Evolutionary conservation across 345 rosid species (phyloP).

Genomic region (Corchorus capsularis): DNA sequence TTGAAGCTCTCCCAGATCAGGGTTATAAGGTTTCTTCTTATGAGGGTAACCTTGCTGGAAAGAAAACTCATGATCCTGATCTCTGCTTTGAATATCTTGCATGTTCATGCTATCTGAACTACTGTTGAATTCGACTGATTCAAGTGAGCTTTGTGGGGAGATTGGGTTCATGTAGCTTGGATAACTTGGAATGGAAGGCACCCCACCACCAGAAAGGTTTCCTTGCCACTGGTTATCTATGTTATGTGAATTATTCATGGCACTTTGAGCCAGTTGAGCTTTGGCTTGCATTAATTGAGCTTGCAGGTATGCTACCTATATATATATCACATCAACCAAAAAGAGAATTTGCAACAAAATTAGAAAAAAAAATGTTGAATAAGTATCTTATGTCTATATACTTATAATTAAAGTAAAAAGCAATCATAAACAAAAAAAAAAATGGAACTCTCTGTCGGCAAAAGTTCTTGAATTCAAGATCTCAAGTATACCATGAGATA

Average conservation of each 20-base stretch:
- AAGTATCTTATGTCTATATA: background rate
- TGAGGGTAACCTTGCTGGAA: conserved; percentile 37
- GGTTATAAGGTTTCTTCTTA: conserved; percentile 46
- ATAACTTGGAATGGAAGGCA: conserved; percentile 31
- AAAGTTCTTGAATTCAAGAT: background rate
- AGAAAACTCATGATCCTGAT: conserved; percentile 31
- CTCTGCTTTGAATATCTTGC: conserved; percentile 48
- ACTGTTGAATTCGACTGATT: conserved; percentile 43
- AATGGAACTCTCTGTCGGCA: background rate
- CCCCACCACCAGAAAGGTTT: conserved; percentile 14
- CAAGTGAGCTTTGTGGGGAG: conserved; percentile 79
- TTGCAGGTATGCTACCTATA: conserved; percentile 82
- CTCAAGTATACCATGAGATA: background rate
- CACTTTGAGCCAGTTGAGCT: conserved; percentile 63
- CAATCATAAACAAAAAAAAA: background rate
- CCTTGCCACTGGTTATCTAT: conserved; percentile 45
- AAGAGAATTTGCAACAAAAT: background rate
- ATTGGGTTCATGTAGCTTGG: conserved; percentile 47
- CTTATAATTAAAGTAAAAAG: background rate
- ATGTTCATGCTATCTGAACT: conserved; percentile 29
- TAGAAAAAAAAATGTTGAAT: background rate
- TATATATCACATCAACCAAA: conserved; percentile 20
- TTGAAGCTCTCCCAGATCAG: conserved; percentile 81
- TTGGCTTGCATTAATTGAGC: conserved; percentile 87
- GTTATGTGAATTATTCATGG: conserved; percentile 36